A percentile compares a stretch with the other conserved stretches of the same genome.
Evolutionary conservation across 805 yeast species (phyloP).

Genomic region (Danielia reshetovae): DNA sequence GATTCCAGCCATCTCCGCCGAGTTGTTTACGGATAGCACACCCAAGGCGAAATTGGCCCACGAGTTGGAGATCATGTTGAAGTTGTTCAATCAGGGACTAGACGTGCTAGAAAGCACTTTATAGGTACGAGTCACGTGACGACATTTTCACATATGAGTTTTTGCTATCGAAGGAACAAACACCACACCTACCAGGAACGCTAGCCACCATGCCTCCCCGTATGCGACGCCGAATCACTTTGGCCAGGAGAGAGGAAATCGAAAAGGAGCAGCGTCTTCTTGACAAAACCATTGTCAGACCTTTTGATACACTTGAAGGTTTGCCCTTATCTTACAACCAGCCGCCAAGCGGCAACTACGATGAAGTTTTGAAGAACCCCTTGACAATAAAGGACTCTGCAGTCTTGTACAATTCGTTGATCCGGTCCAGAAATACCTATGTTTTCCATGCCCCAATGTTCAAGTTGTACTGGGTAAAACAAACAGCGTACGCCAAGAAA

Average conservation of each 20-base stretch:
- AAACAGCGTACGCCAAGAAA: slow-evolving; percentile 51
- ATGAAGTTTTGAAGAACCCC: slow-evolving; percentile 55
- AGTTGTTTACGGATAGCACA: slow-evolving; percentile 34
- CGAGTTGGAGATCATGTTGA: slow-evolving; percentile 38
- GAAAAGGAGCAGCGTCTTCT: slow-evolving; percentile 38
- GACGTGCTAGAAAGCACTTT: slow-evolving; percentile 32
- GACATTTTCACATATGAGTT: not conserved
- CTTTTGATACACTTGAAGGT: slow-evolving; percentile 62
- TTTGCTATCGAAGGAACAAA: not conserved
- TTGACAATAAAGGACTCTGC: slow-evolving; percentile 70
- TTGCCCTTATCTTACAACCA: slow-evolving; percentile 62
- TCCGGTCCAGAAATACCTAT: slow-evolving; percentile 60
- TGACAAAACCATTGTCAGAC: slow-evolving; percentile 42
- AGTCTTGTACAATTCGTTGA: slow-evolving; percentile 63
- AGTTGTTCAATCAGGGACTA: slow-evolving; percentile 35
- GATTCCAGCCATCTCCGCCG: slow-evolving; percentile 34
- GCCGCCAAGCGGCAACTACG: slow-evolving; percentile 57
- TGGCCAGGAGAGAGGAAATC: slow-evolving; percentile 39
- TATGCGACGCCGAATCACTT: slow-evolving; percentile 41
- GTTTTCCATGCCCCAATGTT: slow-evolving; percentile 68
- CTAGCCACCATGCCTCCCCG: slow-evolving; percentile 34
- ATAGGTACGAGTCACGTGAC: not conserved
- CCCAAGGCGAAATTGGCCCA: slow-evolving; percentile 31
- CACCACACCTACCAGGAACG: not conserved
- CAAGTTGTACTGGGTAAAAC: slow-evolving; percentile 75